Percentiles rank a stretch among this genome's conserved stretches.
phyloP scores from a whole-genome alignment of 495 filamentous ascomycete genomes.

The Tuber magnatum region DNA sequence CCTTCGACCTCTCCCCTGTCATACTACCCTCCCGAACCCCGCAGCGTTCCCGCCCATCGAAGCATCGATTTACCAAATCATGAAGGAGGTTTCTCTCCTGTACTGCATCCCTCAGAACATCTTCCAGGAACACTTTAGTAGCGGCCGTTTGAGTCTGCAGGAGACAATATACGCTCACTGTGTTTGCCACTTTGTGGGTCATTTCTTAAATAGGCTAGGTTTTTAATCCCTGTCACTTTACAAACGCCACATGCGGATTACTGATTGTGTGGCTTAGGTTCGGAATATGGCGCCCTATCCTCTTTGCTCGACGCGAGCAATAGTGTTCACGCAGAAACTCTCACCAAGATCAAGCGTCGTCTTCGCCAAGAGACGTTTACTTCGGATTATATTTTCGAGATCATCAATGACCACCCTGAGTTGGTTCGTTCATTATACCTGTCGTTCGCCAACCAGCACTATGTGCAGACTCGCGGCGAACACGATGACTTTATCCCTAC shows the following conservation, averaged over 20 bases:
- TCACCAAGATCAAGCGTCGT: constrained; percentile 92
- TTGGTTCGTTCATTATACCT: constrained; percentile 84
- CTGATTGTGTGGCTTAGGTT: constrained; percentile 43
- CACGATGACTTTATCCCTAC: constrained; percentile 65
- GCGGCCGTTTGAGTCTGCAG: constrained; percentile 83
- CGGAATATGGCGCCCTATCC: constrained; percentile 79
- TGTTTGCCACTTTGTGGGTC: constrained; percentile 92
- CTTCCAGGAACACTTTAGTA: constrained; percentile 80
- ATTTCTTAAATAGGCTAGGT: constrained; percentile 88
- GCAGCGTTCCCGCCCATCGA: constrained; percentile 67
- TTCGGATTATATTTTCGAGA: constrained; percentile 92
- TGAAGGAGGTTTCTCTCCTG: constrained; percentile 91
- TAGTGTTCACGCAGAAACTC: constrained; percentile 76
- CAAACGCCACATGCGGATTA: not conserved
- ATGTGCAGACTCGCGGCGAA: constrained; percentile 70
- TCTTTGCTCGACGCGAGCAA: constrained; percentile 75
- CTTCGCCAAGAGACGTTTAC: constrained; percentile 96
- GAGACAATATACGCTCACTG: constrained; percentile 96
- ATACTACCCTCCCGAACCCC: constrained; percentile 46
- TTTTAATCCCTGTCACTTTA: constrained; percentile 24
- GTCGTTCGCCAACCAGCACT: constrained; percentile 83
- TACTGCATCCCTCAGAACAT: constrained; percentile 98
- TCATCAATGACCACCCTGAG: constrained; percentile 84
- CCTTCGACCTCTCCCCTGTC: constrained; percentile 60
- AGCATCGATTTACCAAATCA: constrained; percentile 94